Conservation (phyloP, 768 basidiomycete genomes). For the Lactarius akahatsu region DNA sequence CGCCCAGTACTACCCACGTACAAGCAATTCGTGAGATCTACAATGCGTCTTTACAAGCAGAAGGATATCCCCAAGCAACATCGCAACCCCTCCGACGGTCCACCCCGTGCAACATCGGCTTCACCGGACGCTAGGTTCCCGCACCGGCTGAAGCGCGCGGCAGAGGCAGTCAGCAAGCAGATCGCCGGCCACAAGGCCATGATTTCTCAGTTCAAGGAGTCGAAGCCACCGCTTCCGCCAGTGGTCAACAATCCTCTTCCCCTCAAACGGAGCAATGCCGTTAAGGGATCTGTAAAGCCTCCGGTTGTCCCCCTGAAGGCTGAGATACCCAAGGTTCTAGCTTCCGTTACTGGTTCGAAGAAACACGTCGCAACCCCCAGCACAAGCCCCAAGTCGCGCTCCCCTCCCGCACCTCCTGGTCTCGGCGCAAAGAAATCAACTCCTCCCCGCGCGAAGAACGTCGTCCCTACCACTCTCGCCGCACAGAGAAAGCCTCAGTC, state of each 20-base stretch:
- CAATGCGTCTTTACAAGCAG: constrained; percentile 25
- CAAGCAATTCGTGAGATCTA: constrained; percentile 22
- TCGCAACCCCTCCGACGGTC: not conserved
- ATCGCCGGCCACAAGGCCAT: constrained; percentile 19
- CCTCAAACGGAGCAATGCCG: constrained; percentile 4
- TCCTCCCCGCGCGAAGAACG: not conserved
- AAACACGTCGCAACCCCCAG: not conserved
- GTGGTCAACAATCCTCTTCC: constrained; percentile 1
- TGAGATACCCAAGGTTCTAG: not conserved
- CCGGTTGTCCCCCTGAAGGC: not conserved
- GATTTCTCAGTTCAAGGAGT: constrained; percentile 21
- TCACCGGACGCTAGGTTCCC: constrained; percentile 1
- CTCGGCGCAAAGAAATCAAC: not conserved
- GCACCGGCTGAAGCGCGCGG: constrained; percentile 13
- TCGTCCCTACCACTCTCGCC: not conserved
- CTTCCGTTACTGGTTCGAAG: not conserved
- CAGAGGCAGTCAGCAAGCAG: constrained; percentile 21
- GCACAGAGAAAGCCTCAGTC: not conserved
- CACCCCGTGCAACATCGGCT: not conserved
- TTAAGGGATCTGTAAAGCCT: constrained; percentile 2
- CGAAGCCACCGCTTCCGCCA: constrained; percentile 12
- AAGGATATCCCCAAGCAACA: constrained; percentile 9
- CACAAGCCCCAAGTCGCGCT: not conserved
- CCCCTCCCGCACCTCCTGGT: constrained; percentile 10
- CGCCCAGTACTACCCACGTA: constrained; percentile 19